Base-by-base conservation (phyloP, 106 monocot genomes). In the Acanthochlamys bracteata region DNA sequence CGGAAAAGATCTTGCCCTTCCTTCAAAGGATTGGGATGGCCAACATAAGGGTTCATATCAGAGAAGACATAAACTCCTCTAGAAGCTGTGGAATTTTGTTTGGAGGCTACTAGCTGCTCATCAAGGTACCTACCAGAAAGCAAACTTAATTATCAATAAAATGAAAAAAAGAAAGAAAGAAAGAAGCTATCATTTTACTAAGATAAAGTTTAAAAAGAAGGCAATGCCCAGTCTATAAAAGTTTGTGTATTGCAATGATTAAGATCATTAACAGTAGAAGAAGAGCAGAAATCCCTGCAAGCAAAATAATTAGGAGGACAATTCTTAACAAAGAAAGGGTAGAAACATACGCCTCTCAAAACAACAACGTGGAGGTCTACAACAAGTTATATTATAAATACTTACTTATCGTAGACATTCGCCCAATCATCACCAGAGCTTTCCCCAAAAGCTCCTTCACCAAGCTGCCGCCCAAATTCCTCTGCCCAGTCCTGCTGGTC, bases 1-100 rank as follows among this genome's bases (percentile, higher is more conserved):
- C 91, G 84, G 60, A 96, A 96, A 16, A 96, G 82, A 17, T 96
- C 96, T 60, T 96, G 96, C 22, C 96, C 96, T 83, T 91, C 91
- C 72, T 76, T 80, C 67, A 96, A 69, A 61, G 96, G 96, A 72
- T 96, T 84, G 23, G 96, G 78, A 74, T 85, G 96, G 52, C 96
- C 96, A 74, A 96, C 96, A 73, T 96, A 96, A 42, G 96, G 96
- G 59, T 96, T 96, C 80, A 83, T 74, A 57, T 84, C 82, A 61
- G 96, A 96, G 61, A 96, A 96, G 25, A 88, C 91, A 77, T 96
- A 96, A 61, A 83, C 76, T 63, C 83, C 86, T 73, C 82, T 79
- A 70, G 90, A 84, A 42, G 74, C 43, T 61, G 56, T 73, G 55
- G 84, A 75, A 24, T 19, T 62, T 74, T 80, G 78, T 40, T 77